phyloP scores from a whole-genome alignment of 148 eudicot species.

The Rhododendron molle region DNA sequence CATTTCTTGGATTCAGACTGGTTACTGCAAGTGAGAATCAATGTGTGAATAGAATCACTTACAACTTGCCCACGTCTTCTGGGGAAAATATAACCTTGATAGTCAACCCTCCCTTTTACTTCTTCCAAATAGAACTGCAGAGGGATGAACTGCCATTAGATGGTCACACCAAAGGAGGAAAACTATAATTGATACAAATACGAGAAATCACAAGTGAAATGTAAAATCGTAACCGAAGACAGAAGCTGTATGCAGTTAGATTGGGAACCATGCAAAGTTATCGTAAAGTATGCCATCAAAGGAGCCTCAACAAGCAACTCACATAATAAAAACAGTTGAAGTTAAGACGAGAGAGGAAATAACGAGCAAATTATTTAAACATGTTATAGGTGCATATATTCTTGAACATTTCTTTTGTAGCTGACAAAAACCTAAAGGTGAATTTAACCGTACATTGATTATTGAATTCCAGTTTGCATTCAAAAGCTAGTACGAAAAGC shows the following conservation, averaged over 20 bases:
- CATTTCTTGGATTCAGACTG: not conserved
- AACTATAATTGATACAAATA: not conserved
- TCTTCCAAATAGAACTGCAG: constrained; percentile 95
- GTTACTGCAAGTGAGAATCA: constrained; percentile 1
- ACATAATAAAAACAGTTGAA: not conserved
- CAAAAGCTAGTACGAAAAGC: not conserved
- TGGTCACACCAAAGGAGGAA: not conserved
- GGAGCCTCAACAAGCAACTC: not conserved
- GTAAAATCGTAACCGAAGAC: not conserved
- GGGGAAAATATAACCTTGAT: constrained; percentile 93
- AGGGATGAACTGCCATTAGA: not conserved
- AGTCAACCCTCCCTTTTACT: constrained; percentile 83
- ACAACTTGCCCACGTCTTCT: constrained; percentile 73
- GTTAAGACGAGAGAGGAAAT: not conserved
- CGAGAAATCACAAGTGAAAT: not conserved
- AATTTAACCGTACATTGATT: not conserved
- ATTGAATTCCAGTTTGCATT: not conserved
- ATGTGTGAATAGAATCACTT: constrained; percentile 25
- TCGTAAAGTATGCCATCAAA: not conserved
- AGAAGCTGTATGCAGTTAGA: not conserved
- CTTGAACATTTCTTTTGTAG: not conserved
- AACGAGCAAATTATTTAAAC: not conserved
- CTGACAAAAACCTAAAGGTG: not conserved
- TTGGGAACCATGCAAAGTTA: not conserved
- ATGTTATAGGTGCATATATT: not conserved